Base-by-base conservation (phyloP, 2,329 filamentous ascomycete genomes). In the Cladophialophora exuberans region DNA sequence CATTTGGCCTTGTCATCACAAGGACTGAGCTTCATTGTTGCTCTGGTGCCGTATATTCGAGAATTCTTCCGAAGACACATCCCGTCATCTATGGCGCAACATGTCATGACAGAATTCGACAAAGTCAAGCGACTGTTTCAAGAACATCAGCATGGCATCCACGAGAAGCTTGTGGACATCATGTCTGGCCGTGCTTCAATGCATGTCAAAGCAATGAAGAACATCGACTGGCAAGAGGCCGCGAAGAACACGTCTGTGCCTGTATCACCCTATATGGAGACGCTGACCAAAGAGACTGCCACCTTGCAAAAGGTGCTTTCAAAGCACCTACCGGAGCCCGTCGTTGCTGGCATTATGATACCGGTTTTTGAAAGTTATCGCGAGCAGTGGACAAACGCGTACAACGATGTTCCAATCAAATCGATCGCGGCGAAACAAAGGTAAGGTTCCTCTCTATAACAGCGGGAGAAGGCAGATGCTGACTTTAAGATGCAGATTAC, bases 1-100 rank as follows among this genome's bases (percentile, higher is more conserved):
- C 93, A 99, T 72, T 82, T 99, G 1, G 92, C 94, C 0, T 83
- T 97, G 15, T 92, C 94, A 2, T 92, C 89, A 0, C 93, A 97
- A 70, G 89, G 92, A 0, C 75, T 97, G 17, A 87, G 88, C 39
- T 97, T 99, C 69, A 85, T 96, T 41, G 88, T 92, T 20, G 85
- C 90, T 0, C 78, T 97, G 1, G 86, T 96, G 3, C 93, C 94
- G 0, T 92, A 97, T 68, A 82, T 97, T 23, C 85, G 93, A 39
- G 94, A 97, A 72, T 96, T 95, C 64, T 85, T 95, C 18, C 87
- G 94, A 9, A 85, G 94, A 2, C 89, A 96, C 65, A 73, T 79
- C 62, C 49, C 72, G 2, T 72, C 71, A 2, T 76, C 77, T 13
- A 77, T 76, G 15, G 78, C 79, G 22, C 79, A 83, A 1, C 65